Evolutionary conservation across 2,329 filamentous ascomycete species (phyloP).

Genomic region (Capronia epimyces): DNA sequence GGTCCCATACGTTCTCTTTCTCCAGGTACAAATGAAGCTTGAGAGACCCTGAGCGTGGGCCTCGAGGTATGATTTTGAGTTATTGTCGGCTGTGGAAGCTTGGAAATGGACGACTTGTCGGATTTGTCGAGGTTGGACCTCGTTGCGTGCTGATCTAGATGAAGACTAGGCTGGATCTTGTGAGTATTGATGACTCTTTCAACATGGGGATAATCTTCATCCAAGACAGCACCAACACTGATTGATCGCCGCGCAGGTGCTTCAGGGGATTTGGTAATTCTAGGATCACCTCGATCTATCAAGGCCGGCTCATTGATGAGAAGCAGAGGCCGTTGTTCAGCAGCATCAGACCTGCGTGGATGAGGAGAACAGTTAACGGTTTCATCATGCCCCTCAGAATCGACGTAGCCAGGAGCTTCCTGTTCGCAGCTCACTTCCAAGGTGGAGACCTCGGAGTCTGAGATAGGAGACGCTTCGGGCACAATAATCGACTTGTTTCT

Average conservation of each 20-base stretch:
- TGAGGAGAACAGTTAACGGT: background rate
- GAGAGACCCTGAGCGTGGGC: background rate
- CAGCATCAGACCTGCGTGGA: background rate
- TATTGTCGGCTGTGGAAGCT: background rate
- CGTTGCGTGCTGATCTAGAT: background rate
- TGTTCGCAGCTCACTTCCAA: background rate
- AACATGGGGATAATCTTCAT: conserved; percentile 7
- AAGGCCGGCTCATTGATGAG: conserved; percentile 4
- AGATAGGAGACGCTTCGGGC: background rate
- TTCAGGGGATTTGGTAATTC: background rate
- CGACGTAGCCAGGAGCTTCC: conserved; percentile 5
- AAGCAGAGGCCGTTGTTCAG: background rate
- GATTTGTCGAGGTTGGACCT: background rate
- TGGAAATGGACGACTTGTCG: background rate
- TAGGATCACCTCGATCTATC: no score
- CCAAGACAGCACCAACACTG: conserved; percentile 4
- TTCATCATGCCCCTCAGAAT: background rate
- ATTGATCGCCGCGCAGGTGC: conserved; percentile 7
- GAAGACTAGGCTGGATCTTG: background rate
- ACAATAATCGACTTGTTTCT: background rate
- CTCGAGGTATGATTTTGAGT: background rate
- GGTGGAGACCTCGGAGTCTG: background rate
- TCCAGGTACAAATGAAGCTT: background rate
- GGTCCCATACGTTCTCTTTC: conserved; percentile 2
- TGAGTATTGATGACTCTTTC: conserved; percentile 5